phyloP scores from a whole-genome alignment of 306 rosid genomes.

The Nissolia schottii region DNA sequence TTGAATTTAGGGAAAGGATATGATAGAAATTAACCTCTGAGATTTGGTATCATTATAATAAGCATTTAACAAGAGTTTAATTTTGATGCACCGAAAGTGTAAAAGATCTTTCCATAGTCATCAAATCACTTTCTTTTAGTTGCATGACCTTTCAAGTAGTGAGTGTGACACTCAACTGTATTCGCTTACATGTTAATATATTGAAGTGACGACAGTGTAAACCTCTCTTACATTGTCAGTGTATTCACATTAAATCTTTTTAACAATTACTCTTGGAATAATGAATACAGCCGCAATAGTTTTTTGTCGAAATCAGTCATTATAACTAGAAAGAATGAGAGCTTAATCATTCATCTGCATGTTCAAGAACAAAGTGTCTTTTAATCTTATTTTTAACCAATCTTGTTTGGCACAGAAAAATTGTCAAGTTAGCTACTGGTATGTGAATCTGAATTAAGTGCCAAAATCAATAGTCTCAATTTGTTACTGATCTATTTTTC shows the following conservation, averaged over 20 bases:
- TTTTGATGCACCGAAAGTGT: too few species aligned
- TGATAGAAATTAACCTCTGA: not conserved
- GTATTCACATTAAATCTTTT: too few species aligned
- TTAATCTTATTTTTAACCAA: not conserved
- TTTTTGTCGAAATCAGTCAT: not conserved
- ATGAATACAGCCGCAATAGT: not conserved
- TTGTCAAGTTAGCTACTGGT: not conserved
- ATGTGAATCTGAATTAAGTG: not conserved
- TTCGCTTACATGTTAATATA: too few species aligned
- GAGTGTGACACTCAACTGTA: too few species aligned
- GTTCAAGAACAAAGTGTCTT: not conserved
- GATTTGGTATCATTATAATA: not conserved
- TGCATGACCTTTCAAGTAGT: too few species aligned
- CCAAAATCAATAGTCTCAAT: not conserved
- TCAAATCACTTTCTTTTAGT: too few species aligned
- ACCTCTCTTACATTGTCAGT: too few species aligned
- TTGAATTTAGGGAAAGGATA: not conserved
- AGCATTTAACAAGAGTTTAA: too few species aligned
- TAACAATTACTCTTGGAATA: not conserved
- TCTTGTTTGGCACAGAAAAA: not conserved
- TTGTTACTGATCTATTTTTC: not conserved
- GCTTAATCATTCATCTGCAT: not conserved
- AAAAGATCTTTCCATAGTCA: too few species aligned
- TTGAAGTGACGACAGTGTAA: too few species aligned
- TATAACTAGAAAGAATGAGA: not conserved